These are phyloP conservation scores for Camellia lanceoleosa DNA, from an alignment of 148 eudicot genomes.

Conservation along the genomic window DNA sequence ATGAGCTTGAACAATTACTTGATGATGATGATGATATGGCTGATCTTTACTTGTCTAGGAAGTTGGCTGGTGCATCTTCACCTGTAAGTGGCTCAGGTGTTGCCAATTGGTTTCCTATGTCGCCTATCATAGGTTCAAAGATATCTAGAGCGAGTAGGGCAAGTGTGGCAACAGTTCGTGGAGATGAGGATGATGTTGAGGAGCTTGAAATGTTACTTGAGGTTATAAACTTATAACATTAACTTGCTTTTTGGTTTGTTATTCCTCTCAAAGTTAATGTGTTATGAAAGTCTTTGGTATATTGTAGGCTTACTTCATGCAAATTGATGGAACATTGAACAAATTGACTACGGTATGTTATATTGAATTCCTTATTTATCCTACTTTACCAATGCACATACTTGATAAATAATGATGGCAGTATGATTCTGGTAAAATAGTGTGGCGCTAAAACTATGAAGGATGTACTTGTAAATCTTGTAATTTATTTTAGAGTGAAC, in stretches of 20 bases:
- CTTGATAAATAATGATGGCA: background rate
- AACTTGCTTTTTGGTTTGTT: background rate
- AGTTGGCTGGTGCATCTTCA: slow-evolving; percentile 43
- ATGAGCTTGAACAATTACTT: slow-evolving; percentile 74
- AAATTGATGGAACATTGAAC: slow-evolving; percentile 66
- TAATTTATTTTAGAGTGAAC: background rate
- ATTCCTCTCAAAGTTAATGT: slow-evolving; percentile 14
- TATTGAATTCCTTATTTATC: background rate
- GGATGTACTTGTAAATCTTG: background rate
- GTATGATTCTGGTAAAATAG: background rate
- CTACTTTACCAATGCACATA: background rate
- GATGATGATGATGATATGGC: slow-evolving; percentile 85
- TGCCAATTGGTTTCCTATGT: slow-evolving; percentile 37
- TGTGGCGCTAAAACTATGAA: background rate
- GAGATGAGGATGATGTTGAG: slow-evolving; percentile 72
- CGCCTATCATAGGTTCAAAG: slow-evolving; percentile 61
- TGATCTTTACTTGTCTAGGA: slow-evolving; percentile 72
- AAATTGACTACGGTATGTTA: slow-evolving; percentile 60
- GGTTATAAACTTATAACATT: slow-evolving; percentile 28
- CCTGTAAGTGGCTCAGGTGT: slow-evolving; percentile 59
- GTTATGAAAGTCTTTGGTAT: slow-evolving; percentile 10
- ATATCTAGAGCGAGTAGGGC: slow-evolving; percentile 70
- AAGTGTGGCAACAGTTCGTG: slow-evolving; percentile 50
- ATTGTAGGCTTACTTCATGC: slow-evolving; percentile 78
- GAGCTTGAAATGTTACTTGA: slow-evolving; percentile 77